phyloP scores from a whole-genome alignment of 1,284 basidiomycete genomes.

The Ceratobasidium sp. region DNA sequence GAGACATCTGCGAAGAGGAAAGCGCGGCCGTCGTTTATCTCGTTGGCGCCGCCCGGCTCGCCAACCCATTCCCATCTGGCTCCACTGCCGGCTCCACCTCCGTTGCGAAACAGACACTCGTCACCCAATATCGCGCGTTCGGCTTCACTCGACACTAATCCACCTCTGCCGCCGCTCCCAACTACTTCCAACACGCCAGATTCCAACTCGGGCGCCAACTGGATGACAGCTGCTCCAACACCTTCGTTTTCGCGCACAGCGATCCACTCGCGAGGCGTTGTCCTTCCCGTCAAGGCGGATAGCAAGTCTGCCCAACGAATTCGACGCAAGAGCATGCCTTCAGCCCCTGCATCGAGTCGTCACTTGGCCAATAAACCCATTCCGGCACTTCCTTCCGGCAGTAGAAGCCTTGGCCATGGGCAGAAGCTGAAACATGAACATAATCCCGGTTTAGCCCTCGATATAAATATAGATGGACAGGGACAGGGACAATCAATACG shows the following conservation, averaged over 20 bases:
- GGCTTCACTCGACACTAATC: not conserved
- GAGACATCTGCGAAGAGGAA: not conserved
- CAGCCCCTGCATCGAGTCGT: not conserved
- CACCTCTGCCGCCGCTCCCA: not conserved
- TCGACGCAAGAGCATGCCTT: constrained; percentile 15
- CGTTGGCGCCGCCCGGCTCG: constrained; percentile 16
- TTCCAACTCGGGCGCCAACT: constrained; percentile 1
- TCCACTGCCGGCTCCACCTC: not conserved
- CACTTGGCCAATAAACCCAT: not conserved
- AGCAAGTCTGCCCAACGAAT: constrained; percentile 27
- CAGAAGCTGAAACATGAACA: not conserved
- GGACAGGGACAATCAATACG: not conserved
- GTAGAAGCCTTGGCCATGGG: not conserved
- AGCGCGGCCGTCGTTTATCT: constrained; percentile 42
- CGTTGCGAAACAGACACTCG: constrained; percentile 20
- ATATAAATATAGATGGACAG: no score
- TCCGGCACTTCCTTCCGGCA: not conserved
- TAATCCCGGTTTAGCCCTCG: not conserved
- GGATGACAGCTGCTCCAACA: constrained; percentile 33
- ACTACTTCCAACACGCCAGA: not conserved
- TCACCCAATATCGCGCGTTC: constrained; percentile 35
- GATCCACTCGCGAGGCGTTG: constrained; percentile 7
- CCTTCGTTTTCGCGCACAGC: constrained; percentile 31
- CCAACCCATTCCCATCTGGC: not conserved
- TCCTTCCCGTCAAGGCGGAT: constrained; percentile 35